A percentile compares a stretch with the other conserved stretches of the same genome.
Evolutionary conservation across 1,139 yeast species (phyloP).

Genomic region (Zygoascus meyerae): DNA sequence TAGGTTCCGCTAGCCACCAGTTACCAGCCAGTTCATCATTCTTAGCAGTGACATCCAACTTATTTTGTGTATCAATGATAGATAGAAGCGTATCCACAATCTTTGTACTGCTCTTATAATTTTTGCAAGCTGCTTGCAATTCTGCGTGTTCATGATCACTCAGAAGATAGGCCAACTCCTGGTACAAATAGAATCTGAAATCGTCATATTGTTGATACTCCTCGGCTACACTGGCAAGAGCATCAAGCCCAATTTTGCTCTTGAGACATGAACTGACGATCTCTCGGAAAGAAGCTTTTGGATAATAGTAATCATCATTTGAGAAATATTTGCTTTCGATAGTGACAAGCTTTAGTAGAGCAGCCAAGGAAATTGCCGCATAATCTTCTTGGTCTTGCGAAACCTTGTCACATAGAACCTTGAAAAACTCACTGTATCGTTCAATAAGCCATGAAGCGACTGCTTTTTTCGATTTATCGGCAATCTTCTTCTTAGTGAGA

Average conservation of each 20-base stretch:
- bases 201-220: constrained; percentile 44
- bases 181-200: constrained; percentile 28
- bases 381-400: constrained; percentile 39
- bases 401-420: constrained; percentile 37
- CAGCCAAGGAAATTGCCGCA: constrained; percentile 59
- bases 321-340: constrained; percentile 54
- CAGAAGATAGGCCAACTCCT: constrained; percentile 19
- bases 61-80: constrained; percentile 30
- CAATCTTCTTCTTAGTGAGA: constrained; percentile 34
- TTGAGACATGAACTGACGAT: constrained; percentile 45
- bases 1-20: constrained; percentile 36
- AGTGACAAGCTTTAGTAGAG: constrained; percentile 55
- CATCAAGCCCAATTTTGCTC: constrained; percentile 47
- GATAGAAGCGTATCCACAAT: constrained; percentile 31
- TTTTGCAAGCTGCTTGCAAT: neutral
- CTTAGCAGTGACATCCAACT: constrained; percentile 13
- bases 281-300: constrained; percentile 48
- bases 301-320: constrained; percentile 50
- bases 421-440: constrained; percentile 54
- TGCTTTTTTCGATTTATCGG: constrained; percentile 38
- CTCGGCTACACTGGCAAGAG: constrained; percentile 51
- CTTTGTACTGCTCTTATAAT: constrained; percentile 5
- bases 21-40: constrained; percentile 21
- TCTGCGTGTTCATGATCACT: constrained; percentile 11
- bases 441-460: constrained; percentile 51